Evolutionary conservation across 495 filamentous ascomycete species (phyloP), one percentile per base, ranked within the genome.

Genomic region (Talaromyces proteolyticus): DNA sequence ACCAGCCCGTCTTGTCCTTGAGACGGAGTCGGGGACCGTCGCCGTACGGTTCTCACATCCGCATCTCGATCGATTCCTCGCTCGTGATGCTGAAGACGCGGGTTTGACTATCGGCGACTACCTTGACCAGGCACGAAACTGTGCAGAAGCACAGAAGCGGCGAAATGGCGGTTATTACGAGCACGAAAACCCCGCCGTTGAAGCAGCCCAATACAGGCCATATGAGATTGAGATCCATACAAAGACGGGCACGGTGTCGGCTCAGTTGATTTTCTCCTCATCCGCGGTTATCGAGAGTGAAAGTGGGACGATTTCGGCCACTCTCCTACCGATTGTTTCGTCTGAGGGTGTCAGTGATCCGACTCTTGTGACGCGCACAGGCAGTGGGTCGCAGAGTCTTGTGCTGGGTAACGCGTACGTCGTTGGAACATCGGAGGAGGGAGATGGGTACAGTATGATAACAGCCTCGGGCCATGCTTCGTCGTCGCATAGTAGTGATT

Each of bases 211-310:
- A 17, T 43, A 42, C 26, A 53, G 57, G 6, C 50, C 51, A 10
- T 56, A 56, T 41, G 53, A 59, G 37, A 34, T 56, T 17, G 47
- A 51, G 20, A 56, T 59, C 25, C n/a, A 42, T 11, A 48, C 53
- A 12, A 10, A 49, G 11, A 53, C 18, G 12, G 57, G 57, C 3
- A 44, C 50, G 1, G 50, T 56, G 17, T 37, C 45, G 6, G 57
- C 53, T 23, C 38, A 29, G 3, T 34, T 56, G 25, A 17, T 59
- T 17, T 53, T 56, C 36, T 44, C 53, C 7, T 25, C 57, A 2
- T 48, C 47, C n/a, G 50, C 43, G 8, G 12, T 20, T 26, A 11
- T 59, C 4, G 16, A 45, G 4, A 49, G 50, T n/a, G 21, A 26
- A 2, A 16, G 38, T 10, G 57, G 57, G 2, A 18, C 20, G 8